A percentile compares a stretch with the other conserved stretches of the same genome.
These are phyloP conservation scores for Phytophthora cryptogea DNA, from an alignment of 352 stramenopile genomes.

Conservation along the genomic window DNA sequence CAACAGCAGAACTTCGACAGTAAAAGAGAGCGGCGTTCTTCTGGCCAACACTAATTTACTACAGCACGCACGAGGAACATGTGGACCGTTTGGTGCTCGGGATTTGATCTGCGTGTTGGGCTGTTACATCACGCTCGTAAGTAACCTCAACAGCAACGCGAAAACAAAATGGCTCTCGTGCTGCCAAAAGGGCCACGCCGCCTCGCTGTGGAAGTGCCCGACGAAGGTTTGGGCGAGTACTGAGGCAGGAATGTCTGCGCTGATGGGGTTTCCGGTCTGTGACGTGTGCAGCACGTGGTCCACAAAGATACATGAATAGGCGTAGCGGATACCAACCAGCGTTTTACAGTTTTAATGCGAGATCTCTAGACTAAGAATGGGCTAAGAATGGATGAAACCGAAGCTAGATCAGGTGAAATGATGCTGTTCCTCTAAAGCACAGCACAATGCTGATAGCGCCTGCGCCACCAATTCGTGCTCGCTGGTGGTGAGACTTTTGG, in stretches of 20 bases:
- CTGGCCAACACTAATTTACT: neutral
- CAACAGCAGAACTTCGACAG: constrained; percentile 3
- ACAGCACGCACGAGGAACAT: neutral
- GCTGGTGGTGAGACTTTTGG: neutral
- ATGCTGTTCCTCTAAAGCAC: too few relatives aligned
- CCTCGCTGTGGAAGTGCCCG: neutral
- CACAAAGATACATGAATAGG: neutral
- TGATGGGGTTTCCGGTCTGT: constrained; percentile 5
- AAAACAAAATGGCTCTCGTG: constrained; percentile 23
- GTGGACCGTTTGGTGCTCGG: constrained; percentile 5
- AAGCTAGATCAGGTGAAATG: neutral
- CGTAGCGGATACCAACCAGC: constrained; percentile 1
- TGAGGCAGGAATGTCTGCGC: neutral
- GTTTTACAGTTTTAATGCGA: neutral
- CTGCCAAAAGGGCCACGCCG: constrained; percentile 16
- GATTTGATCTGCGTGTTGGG: constrained; percentile 28
- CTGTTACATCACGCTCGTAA: constrained; percentile 13
- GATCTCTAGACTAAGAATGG: neutral
- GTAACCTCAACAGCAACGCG: constrained; percentile 20
- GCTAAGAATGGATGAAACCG: constrained; percentile 7
- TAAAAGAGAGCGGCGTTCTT: neutral
- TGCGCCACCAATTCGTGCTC: too few relatives aligned
- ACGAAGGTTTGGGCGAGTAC: neutral
- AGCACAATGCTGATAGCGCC: too few relatives aligned
- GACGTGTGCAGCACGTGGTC: constrained; percentile 16